Evolutionary conservation across 1,139 yeast species (phyloP).

Genomic region (Suhomyces yuchorum): DNA sequence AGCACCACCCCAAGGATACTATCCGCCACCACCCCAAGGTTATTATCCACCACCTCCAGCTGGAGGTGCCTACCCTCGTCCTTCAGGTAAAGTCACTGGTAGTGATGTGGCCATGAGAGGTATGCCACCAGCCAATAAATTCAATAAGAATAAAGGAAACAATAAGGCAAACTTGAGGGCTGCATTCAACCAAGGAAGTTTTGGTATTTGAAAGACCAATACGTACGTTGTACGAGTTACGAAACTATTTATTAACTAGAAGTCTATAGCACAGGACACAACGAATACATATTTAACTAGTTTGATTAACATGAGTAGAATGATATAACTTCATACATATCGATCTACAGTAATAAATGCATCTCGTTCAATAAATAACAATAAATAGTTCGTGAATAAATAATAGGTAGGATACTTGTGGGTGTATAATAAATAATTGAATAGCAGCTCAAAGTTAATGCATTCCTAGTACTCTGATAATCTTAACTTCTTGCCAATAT

Average conservation of each 20-base stretch:
- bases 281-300: neutral
- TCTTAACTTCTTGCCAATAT: conserved; percentile 72
- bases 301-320: neutral
- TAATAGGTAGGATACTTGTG: neutral
- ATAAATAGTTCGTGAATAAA: conserved; percentile 7
- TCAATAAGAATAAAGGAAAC: conserved; percentile 36
- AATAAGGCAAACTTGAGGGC: conserved; percentile 46
- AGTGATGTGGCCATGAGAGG: conserved; percentile 40
- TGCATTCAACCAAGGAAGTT: conserved; percentile 43
- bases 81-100: conserved; percentile 21
- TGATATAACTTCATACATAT: neutral
- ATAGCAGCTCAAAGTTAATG: neutral
- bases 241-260: conserved; percentile 3
- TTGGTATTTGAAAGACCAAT: conserved; percentile 41
- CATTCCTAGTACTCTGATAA: conserved; percentile 63
- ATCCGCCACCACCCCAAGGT: conserved; percentile 20
- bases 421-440: conserved; percentile 3
- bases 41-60: conserved; percentile 21
- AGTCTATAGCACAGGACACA: neutral
- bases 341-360: neutral
- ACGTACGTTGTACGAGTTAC: neutral
- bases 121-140: conserved; percentile 39
- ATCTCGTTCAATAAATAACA: conserved; percentile 6
- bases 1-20: conserved; percentile 18
- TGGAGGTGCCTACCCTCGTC: conserved; percentile 12